These are phyloP conservation scores for Gliomastix tumulicola DNA, from an alignment of 2,329 filamentous ascomycete genomes.

Conservation along the genomic window DNA sequence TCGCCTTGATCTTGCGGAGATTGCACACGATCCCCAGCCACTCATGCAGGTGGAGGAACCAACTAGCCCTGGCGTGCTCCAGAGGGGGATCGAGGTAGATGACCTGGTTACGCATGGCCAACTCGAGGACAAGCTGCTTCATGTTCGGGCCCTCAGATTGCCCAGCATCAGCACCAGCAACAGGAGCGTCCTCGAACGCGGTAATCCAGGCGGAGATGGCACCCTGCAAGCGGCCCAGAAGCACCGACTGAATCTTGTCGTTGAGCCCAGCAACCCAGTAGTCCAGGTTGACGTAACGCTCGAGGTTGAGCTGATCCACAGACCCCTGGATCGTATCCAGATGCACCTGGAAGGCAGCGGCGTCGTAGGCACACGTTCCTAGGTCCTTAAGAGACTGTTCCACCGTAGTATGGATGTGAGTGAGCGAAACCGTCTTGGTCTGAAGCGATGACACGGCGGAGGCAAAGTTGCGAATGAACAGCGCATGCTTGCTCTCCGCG, in stretches of 20 bases:
- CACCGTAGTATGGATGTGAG: conserved; percentile 69
- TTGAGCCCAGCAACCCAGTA: conserved; percentile 90
- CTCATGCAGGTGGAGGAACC: conserved; percentile 85
- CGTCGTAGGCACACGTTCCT: conserved; percentile 75
- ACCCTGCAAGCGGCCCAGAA: conserved; percentile 75
- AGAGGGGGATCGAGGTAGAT: conserved; percentile 94
- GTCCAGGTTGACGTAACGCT: conserved; percentile 89
- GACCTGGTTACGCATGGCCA: conserved; percentile 96
- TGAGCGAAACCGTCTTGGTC: conserved; percentile 73
- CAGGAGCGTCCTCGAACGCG: conserved; percentile 63
- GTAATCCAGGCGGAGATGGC: conserved; percentile 84
- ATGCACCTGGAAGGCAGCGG: conserved; percentile 69
- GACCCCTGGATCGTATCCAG: conserved; percentile 83
- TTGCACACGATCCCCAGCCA: conserved; percentile 94
- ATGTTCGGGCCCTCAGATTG: conserved; percentile 48
- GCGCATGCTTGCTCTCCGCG: conserved; percentile 86
- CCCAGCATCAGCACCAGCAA: conserved; percentile 35
- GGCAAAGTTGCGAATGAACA: conserved; percentile 93
- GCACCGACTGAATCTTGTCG: conserved; percentile 69
- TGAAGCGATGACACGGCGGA: conserved; percentile 82
- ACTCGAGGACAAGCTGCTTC: conserved; percentile 74
- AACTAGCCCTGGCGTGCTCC: conserved; percentile 85
- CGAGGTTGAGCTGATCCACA: conserved; percentile 92
- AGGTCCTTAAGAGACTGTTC: conserved; percentile 81
- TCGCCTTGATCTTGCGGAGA: conserved; percentile 88